Evolutionary conservation across 305 asterid genomes (phyloP), one percentile per base, ranked within the genome.

Genomic region (Fraxinus nigra): DNA sequence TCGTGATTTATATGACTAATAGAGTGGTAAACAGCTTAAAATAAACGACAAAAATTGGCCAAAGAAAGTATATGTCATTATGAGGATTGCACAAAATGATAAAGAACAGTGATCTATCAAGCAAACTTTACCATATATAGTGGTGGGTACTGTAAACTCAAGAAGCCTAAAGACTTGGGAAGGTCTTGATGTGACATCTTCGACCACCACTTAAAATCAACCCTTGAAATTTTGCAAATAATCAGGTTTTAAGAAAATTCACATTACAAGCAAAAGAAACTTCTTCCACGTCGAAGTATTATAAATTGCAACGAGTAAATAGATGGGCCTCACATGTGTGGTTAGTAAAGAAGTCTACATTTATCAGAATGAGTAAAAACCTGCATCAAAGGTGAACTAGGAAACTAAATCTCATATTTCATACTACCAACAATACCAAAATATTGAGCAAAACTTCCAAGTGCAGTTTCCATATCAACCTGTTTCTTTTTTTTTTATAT

Each of bases 401-500:
- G 26, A 16, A 54, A n/a, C 22, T n/a, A 54, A 5, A 54, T 54
- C 11, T 54, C 65, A 54, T 54, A 54, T 54, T 22, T 63, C 32
- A 26, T 61, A 22, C 16, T 2, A 7, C 72, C 16, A 9, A 61
- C 33, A 61, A 5, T 61, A 22, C 8, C 72, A 63, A 22, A 20
- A 63, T 18, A 63, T 24, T 32, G 13, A 63, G 72, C 1, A 63
- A 63, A 63, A 24, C 72, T 18, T 10, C 72, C 65, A 24, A 22
- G 32, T 63, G 34, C 34, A 24, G n/a, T 26, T 5, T 63, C 72
- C 33, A 18, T 84, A 84, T 88, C 59, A 9, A 88, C 79, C 69
- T 88, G 85, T 59, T 81, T 82, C 87, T 89, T 87, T 84, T 24
- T 24, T 24, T 24, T 1, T 24, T 24, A 0, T 24, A 1, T n/a